Evolutionary conservation across 129 eudicot species (phyloP).

Genomic region (Heracleum sosnowskyi): DNA sequence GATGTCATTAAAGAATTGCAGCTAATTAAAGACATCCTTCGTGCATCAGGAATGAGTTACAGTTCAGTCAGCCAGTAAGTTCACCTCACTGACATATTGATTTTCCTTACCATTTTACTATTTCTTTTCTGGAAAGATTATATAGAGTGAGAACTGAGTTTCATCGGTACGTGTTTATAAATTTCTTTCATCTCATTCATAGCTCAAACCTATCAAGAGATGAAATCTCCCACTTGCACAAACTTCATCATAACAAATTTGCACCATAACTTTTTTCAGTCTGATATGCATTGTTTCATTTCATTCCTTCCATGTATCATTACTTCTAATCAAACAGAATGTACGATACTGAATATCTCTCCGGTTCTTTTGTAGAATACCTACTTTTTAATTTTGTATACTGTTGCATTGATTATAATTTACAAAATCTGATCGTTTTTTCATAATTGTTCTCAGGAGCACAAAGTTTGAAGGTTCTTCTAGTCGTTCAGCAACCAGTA

Average conservation of each 20-base stretch:
- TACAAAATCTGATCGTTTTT: not conserved
- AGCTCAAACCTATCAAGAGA: not conserved
- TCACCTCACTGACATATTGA: not conserved
- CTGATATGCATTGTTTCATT: not conserved
- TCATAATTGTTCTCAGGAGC: no score
- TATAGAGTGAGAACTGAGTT: no score
- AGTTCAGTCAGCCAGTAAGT: slow-evolving; percentile 17
- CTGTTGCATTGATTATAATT: not conserved
- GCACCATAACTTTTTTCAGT: not conserved
- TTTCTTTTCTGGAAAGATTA: not conserved
- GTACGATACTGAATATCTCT: not conserved
- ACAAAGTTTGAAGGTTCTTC: slow-evolving; percentile 19
- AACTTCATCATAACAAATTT: not conserved
- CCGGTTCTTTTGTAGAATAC: not conserved
- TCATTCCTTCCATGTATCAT: not conserved
- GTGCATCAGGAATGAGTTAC: slow-evolving; percentile 13
- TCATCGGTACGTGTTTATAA: no score
- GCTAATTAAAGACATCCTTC: slow-evolving; percentile 15
- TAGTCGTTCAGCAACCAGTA: slow-evolving; percentile 15
- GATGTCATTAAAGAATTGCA: slow-evolving; percentile 16
- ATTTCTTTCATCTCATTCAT: not conserved
- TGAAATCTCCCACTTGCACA: not conserved
- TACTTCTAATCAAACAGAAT: not conserved
- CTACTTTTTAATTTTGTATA: not conserved
- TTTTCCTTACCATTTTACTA: not conserved